phyloP scores from a whole-genome alignment of 306 rosid genomes.

The Carpinus fangiana region DNA sequence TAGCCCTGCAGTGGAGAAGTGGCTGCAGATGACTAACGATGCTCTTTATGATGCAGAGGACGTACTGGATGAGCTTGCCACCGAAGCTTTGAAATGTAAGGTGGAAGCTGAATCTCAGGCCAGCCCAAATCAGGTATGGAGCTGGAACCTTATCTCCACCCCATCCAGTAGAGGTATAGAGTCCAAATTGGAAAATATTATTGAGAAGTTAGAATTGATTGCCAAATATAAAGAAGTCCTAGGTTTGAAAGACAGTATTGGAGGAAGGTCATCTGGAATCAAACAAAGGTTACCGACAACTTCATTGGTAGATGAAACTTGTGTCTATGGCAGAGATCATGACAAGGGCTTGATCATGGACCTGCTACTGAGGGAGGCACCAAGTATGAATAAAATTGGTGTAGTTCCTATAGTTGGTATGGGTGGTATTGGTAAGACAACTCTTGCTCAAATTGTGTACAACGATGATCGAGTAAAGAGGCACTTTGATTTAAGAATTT shows the following conservation, averaged over 20 bases:
- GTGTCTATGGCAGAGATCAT: conserved; percentile 36
- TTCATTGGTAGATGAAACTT: conserved; percentile 48
- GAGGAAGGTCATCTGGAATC: conserved; percentile 19
- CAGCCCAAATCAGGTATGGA: conserved; percentile 36
- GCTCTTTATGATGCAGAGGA: conserved; percentile 37
- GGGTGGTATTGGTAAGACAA: conserved; percentile 51
- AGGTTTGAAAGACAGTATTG: conserved; percentile 38
- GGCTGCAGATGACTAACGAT: conserved; percentile 37
- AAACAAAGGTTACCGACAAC: conserved; percentile 35
- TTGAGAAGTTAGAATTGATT: conserved; percentile 44
- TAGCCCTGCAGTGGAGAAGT: conserved; percentile 27
- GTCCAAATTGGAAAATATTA: conserved; percentile 28
- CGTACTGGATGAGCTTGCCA: conserved; percentile 32
- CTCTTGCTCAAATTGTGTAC: conserved; percentile 43
- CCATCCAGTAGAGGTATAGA: conserved; percentile 37
- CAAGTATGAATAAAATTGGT: not conserved
- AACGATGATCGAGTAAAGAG: conserved; percentile 21
- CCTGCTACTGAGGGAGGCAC: conserved; percentile 18
- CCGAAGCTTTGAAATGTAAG: conserved; percentile 20
- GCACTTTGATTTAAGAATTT: conserved; percentile 23
- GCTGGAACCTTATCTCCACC: conserved; percentile 27
- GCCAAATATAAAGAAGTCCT: conserved; percentile 40
- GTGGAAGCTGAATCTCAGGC: conserved; percentile 27
- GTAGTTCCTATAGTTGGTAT: conserved; percentile 40
- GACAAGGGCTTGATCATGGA: conserved; percentile 38